A percentile compares a stretch with the other conserved stretches of the same genome.
Conservation (phyloP, 257 asterid genomes). For the Nicotiana sylvestris region DNA sequence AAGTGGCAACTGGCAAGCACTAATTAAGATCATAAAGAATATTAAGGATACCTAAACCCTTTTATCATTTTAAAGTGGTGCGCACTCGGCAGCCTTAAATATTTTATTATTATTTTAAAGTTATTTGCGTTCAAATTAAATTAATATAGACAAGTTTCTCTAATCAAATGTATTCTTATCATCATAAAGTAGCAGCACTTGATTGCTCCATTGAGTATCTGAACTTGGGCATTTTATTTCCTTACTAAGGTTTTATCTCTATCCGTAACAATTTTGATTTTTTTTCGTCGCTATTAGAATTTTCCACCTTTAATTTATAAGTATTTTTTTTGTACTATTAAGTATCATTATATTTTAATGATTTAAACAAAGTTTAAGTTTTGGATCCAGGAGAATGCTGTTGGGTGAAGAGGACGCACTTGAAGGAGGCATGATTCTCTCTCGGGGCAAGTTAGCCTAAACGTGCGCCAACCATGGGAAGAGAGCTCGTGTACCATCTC, state of each 20-base stretch:
- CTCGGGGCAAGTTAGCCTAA: no score
- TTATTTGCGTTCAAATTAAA: neutral
- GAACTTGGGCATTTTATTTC: neutral
- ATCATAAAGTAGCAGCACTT: neutral
- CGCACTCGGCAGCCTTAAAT: neutral
- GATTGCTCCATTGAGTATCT: neutral
- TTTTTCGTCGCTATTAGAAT: neutral
- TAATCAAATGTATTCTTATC: neutral
- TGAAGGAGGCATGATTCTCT: no score
- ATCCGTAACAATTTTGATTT: no score
- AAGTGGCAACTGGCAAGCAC: neutral
- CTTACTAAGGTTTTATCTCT: neutral
- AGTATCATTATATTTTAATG: neutral
- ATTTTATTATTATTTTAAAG: neutral
- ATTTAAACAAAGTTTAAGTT: neutral
- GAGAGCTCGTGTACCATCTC: no score
- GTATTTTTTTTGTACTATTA: neutral
- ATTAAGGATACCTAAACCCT: neutral
- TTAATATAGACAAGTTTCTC: neutral
- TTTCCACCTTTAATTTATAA: neutral
- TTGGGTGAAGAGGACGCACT: no score
- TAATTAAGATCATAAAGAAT: neutral
- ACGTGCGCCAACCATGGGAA: no score
- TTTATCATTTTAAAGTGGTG: neutral
- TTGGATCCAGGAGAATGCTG: neutral